phyloP scores from a whole-genome alignment of 352 stramenopile species.

The Phytophthora cactorum region DNA sequence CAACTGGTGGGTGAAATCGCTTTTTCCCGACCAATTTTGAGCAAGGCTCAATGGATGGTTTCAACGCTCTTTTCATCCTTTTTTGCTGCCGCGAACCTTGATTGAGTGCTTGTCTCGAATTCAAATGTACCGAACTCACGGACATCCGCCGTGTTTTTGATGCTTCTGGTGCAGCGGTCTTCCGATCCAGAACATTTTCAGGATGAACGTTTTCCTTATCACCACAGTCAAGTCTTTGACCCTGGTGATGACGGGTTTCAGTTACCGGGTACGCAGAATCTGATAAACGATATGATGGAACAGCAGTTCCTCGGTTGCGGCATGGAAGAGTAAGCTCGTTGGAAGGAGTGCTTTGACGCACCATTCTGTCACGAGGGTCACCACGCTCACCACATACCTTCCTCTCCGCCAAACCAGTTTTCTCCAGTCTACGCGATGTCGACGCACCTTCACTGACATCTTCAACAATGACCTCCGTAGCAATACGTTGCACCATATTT shows the following conservation, averaged over 20 bases:
- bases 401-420: not conserved
- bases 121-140: conserved; percentile 13
- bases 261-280: not conserved
- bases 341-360: not conserved
- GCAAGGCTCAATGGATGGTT: conserved; percentile 19
- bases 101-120: conserved; percentile 3
- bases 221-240: conserved; percentile 7
- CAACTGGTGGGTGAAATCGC: conserved; percentile 52
- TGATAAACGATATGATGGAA: conserved; percentile 4
- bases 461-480: not conserved
- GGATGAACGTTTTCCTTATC: conserved; percentile 42
- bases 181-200: conserved; percentile 18
- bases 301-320: not conserved
- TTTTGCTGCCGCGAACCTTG: conserved; percentile 3
- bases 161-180: conserved; percentile 24
- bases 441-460: not conserved
- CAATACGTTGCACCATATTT: not conserved
- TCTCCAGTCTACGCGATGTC: not conserved
- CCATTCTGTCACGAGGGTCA: not conserved
- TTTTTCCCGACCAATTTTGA: conserved; percentile 22
- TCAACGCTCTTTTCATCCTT: conserved; percentile 5
- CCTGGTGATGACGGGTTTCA: conserved; percentile 1
- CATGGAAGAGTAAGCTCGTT: not conserved
- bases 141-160: conserved; percentile 22
- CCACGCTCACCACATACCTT: not conserved